These are phyloP conservation scores for Wakefieldia striispora DNA, from an alignment of 768 basidiomycete genomes.

Conservation along the genomic window DNA sequence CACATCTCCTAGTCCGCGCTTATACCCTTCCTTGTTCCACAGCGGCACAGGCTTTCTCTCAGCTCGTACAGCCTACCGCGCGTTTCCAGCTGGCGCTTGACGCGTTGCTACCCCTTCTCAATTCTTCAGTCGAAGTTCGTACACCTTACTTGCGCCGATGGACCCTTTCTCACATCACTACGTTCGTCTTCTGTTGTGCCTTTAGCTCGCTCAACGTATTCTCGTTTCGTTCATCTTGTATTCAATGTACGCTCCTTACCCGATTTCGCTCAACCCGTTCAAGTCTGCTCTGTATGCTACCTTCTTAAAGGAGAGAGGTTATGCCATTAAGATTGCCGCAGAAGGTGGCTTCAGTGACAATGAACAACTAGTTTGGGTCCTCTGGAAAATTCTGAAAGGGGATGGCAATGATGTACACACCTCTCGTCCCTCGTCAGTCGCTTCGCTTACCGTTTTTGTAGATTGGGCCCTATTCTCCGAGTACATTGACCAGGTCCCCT, in stretches of 20 bases:
- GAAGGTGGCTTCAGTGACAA: constrained; percentile 52
- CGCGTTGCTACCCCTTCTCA: constrained; percentile 73
- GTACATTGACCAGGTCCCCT: constrained; percentile 68
- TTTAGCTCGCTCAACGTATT: constrained; percentile 68
- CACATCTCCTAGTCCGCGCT: constrained; percentile 63
- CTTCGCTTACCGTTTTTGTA: constrained; percentile 27
- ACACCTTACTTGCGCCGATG: constrained; percentile 7
- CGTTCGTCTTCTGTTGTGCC: constrained; percentile 8
- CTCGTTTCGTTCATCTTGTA: constrained; percentile 78
- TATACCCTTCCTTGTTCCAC: constrained; percentile 74
- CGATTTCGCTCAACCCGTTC: constrained; percentile 80
- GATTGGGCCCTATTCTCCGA: constrained; percentile 83
- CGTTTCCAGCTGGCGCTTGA: constrained; percentile 84
- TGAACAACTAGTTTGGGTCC: constrained; percentile 81
- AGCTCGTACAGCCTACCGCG: constrained; percentile 72
- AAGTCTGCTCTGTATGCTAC: constrained; percentile 67
- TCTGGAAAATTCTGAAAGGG: constrained; percentile 84
- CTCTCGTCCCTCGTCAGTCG: background rate
- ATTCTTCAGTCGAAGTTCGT: constrained; percentile 54
- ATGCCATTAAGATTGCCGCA: constrained; percentile 50
- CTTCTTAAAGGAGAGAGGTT: constrained; percentile 66
- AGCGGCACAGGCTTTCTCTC: constrained; percentile 70
- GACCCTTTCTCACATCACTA: constrained; percentile 14
- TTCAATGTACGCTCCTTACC: constrained; percentile 76
- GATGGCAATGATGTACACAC: constrained; percentile 72